Evolutionary conservation across 1,139 yeast genomes (phyloP), one percentile per base, ranked within the genome.

Genomic region (Ogataea hybrid): DNA sequence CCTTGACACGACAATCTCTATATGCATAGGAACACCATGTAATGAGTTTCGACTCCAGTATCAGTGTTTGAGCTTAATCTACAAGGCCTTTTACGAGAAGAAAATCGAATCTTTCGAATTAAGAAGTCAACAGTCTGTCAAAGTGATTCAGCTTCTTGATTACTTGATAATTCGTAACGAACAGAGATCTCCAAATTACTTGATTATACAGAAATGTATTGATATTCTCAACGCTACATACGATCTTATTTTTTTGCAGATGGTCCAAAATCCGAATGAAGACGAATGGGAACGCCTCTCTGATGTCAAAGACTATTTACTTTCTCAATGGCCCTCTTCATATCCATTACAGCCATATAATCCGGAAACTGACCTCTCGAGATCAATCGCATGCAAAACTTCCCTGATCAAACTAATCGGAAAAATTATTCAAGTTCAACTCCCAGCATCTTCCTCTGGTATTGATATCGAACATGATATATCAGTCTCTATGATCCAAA

Each of bases 321-420:
- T 69, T 11, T 54, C 59, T 23, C 68, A 70, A 48, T 69, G 68
- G 55, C 58, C 61, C 3, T 52, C 65, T 25, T 56, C 65, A 37
- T 76, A 67, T 50, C 83, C 83, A 1, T 65, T 75, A 37, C 52
- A 67, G 16, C 67, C 74, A n/a, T 73, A 70, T 41, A 73, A 71
- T 52, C 68, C 61, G 31, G 82, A 79, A 52, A 69, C 72, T 29
- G 81, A 77, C 53, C 60, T 63, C 25, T 51, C 65, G 28, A 70
- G 81, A 56, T 73, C 80, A 36, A 59, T 79, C 31, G 78, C 76
- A 14, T 68, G 81, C 35, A 81, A 79, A 59, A 65, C 86, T 21
- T 84, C 90, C 33, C 69, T 86, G 22, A 68, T 84, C 41, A 87
- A 84, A 62, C 81, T 90, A 49, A 76, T 88, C 7, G 79, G 85